Evolutionary conservation across 2,329 filamentous ascomycete genomes (phyloP).

Genomic region (Ophiocordyceps polyrhachis-furcata): DNA sequence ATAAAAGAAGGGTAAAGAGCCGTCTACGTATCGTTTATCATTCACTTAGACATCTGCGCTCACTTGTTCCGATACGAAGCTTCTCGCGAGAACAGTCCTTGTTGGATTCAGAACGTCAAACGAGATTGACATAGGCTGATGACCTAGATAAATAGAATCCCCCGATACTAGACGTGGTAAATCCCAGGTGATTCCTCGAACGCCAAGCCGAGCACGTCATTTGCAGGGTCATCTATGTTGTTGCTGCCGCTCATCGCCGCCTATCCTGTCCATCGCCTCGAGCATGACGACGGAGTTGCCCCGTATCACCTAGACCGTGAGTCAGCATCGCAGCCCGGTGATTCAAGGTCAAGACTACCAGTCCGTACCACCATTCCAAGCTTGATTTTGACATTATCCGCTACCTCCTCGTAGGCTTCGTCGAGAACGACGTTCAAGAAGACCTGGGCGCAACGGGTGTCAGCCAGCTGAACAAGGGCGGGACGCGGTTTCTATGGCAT

Average conservation of each 20-base stretch:
- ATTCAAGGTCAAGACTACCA: not conserved
- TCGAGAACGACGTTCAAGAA: constrained; percentile 97
- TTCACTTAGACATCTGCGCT: no score
- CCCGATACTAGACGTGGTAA: not conserved
- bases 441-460: constrained; percentile 36
- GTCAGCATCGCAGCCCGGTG: not conserved
- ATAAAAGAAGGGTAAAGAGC: not conserved
- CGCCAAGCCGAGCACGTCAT: constrained; percentile 9
- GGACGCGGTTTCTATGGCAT: constrained; percentile 12
- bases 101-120: no score
- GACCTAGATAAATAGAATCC: not conserved
- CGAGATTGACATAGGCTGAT: no score
- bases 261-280: constrained; percentile 57
- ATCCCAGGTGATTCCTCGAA: constrained; percentile 6
- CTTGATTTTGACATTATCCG: constrained; percentile 72
- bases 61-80: no score
- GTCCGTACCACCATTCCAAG: constrained; percentile 77
- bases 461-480: not conserved
- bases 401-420: constrained; percentile 88
- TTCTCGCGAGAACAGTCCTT: no score
- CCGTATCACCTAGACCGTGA: constrained; percentile 55
- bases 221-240: constrained; percentile 6
- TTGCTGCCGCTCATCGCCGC: constrained; percentile 34
- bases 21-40: no score
- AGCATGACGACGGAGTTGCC: constrained; percentile 98